phyloP scores from a whole-genome alignment of 306 rosid genomes.

The Rosa rugosa region DNA sequence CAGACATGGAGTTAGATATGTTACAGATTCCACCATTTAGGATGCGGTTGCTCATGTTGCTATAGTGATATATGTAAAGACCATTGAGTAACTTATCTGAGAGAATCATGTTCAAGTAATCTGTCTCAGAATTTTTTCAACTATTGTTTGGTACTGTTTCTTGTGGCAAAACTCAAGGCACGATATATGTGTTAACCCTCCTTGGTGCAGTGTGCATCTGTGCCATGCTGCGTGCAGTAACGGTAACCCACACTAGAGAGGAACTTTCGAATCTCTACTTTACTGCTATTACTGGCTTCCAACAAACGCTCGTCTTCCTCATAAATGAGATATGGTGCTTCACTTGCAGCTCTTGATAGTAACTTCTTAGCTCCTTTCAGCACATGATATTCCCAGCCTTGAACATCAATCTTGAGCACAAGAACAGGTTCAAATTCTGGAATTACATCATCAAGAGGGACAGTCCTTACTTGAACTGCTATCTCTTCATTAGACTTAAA shows the following conservation, averaged over 20 bases:
- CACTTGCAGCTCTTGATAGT: conserved; percentile 70
- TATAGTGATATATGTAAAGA: conserved; percentile 13
- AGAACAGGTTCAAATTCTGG: conserved; percentile 66
- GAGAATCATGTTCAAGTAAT: conserved; percentile 3
- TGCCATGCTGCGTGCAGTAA: conserved; percentile 78
- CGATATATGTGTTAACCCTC: conserved; percentile 35
- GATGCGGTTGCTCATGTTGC: background rate
- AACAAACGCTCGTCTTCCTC: conserved; percentile 93
- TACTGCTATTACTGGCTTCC: conserved; percentile 84
- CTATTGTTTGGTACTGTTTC: conserved; percentile 22
- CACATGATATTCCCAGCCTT: conserved; percentile 98
- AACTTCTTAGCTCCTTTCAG: conserved; percentile 84
- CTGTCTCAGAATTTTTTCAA: background rate
- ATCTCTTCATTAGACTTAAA: conserved; percentile 90
- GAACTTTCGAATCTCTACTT: conserved; percentile 73
- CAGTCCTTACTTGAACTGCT: conserved; percentile 72
- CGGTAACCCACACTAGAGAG: conserved; percentile 70
- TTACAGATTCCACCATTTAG: background rate
- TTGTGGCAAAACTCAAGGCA: conserved; percentile 21
- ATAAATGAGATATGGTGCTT: conserved; percentile 92
- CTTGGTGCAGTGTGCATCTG: conserved; percentile 95
- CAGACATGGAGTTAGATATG: background rate
- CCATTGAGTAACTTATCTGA: conserved; percentile 8
- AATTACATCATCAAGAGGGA: conserved; percentile 81
- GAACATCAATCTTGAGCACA: conserved; percentile 88